Percentiles rank a stretch among this genome's conserved stretches.
phyloP scores from a whole-genome alignment of 345 rosid species.

The Cochlearia excelsa region DNA sequence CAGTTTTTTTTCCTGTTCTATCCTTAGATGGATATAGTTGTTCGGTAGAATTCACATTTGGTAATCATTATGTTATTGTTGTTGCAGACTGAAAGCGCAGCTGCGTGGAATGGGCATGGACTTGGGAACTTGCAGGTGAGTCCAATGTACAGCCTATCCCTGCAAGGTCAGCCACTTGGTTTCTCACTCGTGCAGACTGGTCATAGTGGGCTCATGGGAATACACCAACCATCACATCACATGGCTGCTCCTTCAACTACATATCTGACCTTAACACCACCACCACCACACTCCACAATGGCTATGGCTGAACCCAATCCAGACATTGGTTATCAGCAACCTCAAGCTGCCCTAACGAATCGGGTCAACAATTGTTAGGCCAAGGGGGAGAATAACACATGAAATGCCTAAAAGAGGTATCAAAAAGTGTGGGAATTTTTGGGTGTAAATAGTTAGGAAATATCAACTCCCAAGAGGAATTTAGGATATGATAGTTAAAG shows the following conservation, averaged over 20 bases:
- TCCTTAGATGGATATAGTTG: background rate
- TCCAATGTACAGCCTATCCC: conserved; percentile 54
- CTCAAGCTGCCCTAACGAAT: conserved; percentile 48
- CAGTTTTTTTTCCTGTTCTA: conserved; percentile 24
- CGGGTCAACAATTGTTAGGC: conserved; percentile 52
- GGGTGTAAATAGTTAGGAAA: conserved; percentile 61
- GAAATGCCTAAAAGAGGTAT: conserved; percentile 6
- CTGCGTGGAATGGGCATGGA: conserved; percentile 74
- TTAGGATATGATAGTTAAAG: conserved; percentile 34
- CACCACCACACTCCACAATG: conserved; percentile 41
- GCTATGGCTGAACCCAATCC: conserved; percentile 50
- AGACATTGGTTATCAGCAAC: conserved; percentile 56
- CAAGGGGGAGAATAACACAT: background rate
- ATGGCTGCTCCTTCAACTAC: conserved; percentile 6
- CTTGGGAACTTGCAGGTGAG: conserved; percentile 60
- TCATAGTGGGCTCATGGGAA: conserved; percentile 56
- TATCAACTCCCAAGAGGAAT: conserved; percentile 21
- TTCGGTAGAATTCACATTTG: background rate
- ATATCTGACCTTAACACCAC: conserved; percentile 29
- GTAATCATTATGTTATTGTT: background rate
- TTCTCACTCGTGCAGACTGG: conserved; percentile 67
- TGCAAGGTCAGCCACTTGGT: conserved; percentile 70
- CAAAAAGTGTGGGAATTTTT: conserved; percentile 30
- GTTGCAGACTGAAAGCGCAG: conserved; percentile 63
- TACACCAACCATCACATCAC: conserved; percentile 59